Base-by-base conservation (phyloP, 768 basidiomycete species). In the Naganishia kalamii region DNA sequence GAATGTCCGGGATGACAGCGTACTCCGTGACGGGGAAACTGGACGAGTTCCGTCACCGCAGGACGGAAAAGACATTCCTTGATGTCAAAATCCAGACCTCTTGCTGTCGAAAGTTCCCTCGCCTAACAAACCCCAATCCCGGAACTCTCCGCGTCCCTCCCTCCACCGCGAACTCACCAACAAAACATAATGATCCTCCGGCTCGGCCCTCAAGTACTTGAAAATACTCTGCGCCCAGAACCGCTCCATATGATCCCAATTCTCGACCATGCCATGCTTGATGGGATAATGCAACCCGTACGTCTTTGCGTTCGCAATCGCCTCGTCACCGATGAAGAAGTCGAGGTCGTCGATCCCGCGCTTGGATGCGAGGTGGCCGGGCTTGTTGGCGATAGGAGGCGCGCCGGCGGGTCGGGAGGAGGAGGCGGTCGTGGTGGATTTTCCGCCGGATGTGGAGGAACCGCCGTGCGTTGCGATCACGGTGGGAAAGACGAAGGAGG, bases 141-240 rank as follows among this genome's bases (percentile, higher is more conserved):
- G 7, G 6, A 6, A 8, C 43, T 44, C 43, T 6, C 21, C 43
- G 43, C 43, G 12, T n/a, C 43, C 13, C 43, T 44, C 43, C 35
- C 23, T 35, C 35, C 29, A 12, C 21, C 32, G 17, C 19, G 33
- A 7, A 70, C 92, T 78, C 71, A 97, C 94, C 75, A 99, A 81
- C 52, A 98, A 85, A 80, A 99, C 98, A 79, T 97, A 89, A 79
- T 98, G 96, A 80, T 98, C 94, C 80, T 98, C 96, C 15, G 96
- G 96, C 79, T 99, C 96, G 8, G 93, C 93, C 63, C 94, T 84
- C 67, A 99, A 83, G 81, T 98, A 98, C 80, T 99, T 98, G 86
- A 98, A 99, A 84, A 98, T 98, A 70, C 88, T 90, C 82, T 99
- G 94, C 78, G 96, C 92, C 96, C 96, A 99, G 80, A 92, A 97